These are phyloP conservation scores for Geosiphon pyriformis DNA, from an alignment of 192 early-diverging fungal genomes.

Conservation along the genomic window DNA sequence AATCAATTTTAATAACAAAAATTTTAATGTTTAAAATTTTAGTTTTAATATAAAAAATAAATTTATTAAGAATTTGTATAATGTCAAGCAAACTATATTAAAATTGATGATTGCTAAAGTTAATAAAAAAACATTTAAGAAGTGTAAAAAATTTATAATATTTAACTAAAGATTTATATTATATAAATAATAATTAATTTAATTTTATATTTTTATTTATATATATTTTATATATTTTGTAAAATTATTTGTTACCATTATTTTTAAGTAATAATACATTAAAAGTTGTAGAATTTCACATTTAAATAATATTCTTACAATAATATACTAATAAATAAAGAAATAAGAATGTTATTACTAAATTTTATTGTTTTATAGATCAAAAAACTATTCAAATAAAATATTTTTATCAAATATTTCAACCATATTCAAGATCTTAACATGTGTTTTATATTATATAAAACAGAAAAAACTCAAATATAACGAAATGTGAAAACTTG, in stretches of 20 bases:
- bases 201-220: conserved; percentile 5
- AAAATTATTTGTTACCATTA: neutral
- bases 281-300: conserved; percentile 6
- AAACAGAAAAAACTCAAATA: neutral
- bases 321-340: neutral
- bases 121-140: neutral
- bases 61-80: neutral
- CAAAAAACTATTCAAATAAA: neutral
- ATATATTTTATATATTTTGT: neutral
- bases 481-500: neutral
- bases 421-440: neutral
- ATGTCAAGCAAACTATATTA: neutral
- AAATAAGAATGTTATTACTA: neutral
- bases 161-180: neutral
- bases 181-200: neutral
- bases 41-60: neutral
- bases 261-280: neutral
- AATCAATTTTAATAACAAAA: too few species aligned
- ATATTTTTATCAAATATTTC: neutral
- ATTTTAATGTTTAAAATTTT: neutral
- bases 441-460: neutral
- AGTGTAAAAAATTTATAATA: neutral
- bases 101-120: too few species aligned
- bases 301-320: neutral
- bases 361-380: neutral